A percentile compares a stretch with the other conserved stretches of the same genome.
These are phyloP conservation scores for Scolecobasidium constrictum DNA, from an alignment of 2,329 filamentous ascomycete species.

Conservation along the genomic window DNA sequence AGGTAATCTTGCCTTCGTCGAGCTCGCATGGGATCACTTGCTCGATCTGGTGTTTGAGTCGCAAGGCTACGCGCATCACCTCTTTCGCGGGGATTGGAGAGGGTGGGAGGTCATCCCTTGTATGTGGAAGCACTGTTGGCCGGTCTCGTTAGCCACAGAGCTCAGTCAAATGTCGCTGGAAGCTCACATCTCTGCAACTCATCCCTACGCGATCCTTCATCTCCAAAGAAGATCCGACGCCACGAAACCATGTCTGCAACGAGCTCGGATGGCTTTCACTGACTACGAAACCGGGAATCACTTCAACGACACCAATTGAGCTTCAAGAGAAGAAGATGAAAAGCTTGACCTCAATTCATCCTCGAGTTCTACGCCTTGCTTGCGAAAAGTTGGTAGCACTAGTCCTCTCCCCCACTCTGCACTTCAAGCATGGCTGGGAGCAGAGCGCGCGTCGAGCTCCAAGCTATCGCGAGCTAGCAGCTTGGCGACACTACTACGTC, in stretches of 20 bases:
- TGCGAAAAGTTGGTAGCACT: too few relatives aligned
- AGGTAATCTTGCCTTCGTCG: conserved; percentile 61
- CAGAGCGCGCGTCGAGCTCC: too few relatives aligned
- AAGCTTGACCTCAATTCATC: too few relatives aligned
- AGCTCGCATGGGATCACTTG: conserved; percentile 85
- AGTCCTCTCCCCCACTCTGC: too few relatives aligned
- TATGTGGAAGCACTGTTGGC: conserved; percentile 51
- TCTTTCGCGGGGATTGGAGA: conserved; percentile 64
- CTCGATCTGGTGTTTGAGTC: conserved; percentile 83
- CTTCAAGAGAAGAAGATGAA: too few relatives aligned
- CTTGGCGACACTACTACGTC: too few relatives aligned
- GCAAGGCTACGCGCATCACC: conserved; percentile 82
- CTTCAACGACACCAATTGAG: too few relatives aligned
- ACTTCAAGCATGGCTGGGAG: too few relatives aligned
- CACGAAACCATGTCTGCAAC: conserved; percentile 27
- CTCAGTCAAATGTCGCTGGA: conserved; percentile 1
- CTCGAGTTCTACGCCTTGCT: too few relatives aligned
- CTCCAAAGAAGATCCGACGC: conserved; percentile 24
- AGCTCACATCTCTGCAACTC: conserved; percentile 29
- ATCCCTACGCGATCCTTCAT: conserved; percentile 21
- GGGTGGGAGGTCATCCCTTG: conserved; percentile 45
- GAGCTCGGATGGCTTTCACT: too few relatives aligned
- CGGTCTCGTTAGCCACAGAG: background rate
- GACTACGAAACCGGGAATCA: too few relatives aligned
- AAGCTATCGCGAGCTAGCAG: too few relatives aligned